Percentiles rank a stretch among this genome's conserved stretches.
phyloP scores from a whole-genome alignment of 768 basidiomycete genomes.

The Mycena belliarum region DNA sequence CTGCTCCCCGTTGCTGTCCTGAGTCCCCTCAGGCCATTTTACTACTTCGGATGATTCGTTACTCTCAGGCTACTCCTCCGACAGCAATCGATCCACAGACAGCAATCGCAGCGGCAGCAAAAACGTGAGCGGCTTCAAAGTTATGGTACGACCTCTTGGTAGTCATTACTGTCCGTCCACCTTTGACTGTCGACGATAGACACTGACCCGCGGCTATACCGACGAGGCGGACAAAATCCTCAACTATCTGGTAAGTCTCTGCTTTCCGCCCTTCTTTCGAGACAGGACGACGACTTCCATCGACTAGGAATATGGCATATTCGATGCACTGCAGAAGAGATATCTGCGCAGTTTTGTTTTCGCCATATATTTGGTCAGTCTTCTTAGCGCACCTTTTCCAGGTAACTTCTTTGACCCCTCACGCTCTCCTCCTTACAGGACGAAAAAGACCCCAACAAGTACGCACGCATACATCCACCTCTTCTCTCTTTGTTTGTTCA shows the following conservation, averaged over 20 bases:
- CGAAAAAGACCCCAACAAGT: constrained; percentile 84
- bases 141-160: constrained; percentile 48
- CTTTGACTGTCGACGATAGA: constrained; percentile 30
- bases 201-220: constrained; percentile 74
- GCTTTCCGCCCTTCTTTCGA: constrained; percentile 12
- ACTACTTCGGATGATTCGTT: constrained; percentile 49
- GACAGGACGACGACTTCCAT: no score
- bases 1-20: constrained; percentile 3
- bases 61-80: constrained; percentile 31
- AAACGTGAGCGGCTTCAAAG: constrained; percentile 64
- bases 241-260: constrained; percentile 68
- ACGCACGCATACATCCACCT: constrained; percentile 34
- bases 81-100: constrained; percentile 38
- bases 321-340: constrained; percentile 81
- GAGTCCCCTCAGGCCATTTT: constrained; percentile 48
- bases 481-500: constrained; percentile 6
- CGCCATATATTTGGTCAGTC: constrained; percentile 75
- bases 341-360: constrained; percentile 87
- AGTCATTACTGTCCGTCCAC: neutral
- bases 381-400: neutral
- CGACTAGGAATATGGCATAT: constrained; percentile 90
- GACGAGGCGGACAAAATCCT: constrained; percentile 82
- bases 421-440: constrained; percentile 50
- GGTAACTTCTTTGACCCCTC: neutral
- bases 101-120: constrained; percentile 36